Evolutionary conservation across 2,329 filamentous ascomycete genomes (phyloP), one percentile per base, ranked within the genome.

Genomic region (Ophiostoma montium): DNA sequence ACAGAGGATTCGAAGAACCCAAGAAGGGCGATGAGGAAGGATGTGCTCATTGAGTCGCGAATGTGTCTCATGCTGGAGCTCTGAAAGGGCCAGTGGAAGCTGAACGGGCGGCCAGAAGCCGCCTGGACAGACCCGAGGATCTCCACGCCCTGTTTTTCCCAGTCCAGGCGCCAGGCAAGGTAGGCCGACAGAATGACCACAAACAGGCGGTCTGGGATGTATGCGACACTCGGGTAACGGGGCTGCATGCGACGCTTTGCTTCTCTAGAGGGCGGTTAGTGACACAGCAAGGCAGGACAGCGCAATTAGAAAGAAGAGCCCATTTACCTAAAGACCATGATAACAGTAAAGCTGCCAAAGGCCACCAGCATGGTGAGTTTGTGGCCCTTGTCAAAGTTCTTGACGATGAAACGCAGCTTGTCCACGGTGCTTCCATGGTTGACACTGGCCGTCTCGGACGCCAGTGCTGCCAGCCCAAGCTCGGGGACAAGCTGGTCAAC

Each of bases 1-100:
- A 98, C 88, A 0, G 88, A 95, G 3, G 87, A 95, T 65, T 98
- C 92, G 59, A 98, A 98, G 66, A 98, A 98, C n/a, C 92, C 92
- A 0, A 98, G 79, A 21, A 98, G 72, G 1, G 89, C 87, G 55
- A 98, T 95, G 48, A 96, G 72, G 60, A 98, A 95, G 0, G 87
- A 84, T 0, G 92, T 96, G 47, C 86, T 82, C 74, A 96, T 84
- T 35, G 87, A 84, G 54, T 87, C 84, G 19, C 84, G 82, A 48
- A 94, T 85, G 61, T 95, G 84, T 21, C 78, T 74, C 71, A 96
- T 80, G 57, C 94, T 78, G 5, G 77, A 72, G 2, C 77, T 67
- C 55, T 81, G 78, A 59, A 95, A 92, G 0, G 92, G 90, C 74
- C 89, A 95, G 53, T 84, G 80, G 57, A 95, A 88, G 3, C 78